Evolutionary conservation across 139 green algal genomes (phyloP).

Genomic region (Nannochloris sp.): DNA sequence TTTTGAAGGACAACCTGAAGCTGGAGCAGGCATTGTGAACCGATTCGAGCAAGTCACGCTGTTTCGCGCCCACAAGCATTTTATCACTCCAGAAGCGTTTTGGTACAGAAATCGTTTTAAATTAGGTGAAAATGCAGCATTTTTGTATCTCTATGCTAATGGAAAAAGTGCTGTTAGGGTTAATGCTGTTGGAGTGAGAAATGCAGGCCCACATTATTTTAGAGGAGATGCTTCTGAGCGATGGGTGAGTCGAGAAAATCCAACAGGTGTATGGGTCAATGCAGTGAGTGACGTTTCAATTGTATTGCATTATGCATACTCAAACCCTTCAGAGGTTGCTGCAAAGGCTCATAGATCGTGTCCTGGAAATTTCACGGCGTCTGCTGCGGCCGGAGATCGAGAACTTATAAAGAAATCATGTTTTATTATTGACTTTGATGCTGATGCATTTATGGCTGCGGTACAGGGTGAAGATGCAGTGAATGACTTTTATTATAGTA

Average conservation of each 20-base stretch:
- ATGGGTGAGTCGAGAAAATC: slow-evolving; percentile 10
- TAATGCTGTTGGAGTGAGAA: slow-evolving; percentile 7
- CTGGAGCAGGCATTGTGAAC: slow-evolving; percentile 36
- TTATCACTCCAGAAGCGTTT: slow-evolving; percentile 28
- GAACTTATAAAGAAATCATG: slow-evolving; percentile 22
- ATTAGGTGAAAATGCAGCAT: slow-evolving; percentile 23
- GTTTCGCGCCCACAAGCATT: slow-evolving; percentile 51
- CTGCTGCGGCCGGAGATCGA: background rate
- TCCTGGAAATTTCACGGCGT: slow-evolving; percentile 7
- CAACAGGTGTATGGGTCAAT: slow-evolving; percentile 11
- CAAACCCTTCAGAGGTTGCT: slow-evolving; percentile 13
- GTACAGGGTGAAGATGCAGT: background rate
- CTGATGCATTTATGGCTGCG: slow-evolving; percentile 33
- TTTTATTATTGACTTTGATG: slow-evolving; percentile 32
- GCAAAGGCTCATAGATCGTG: slow-evolving; percentile 29
- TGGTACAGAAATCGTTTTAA: slow-evolving; percentile 23
- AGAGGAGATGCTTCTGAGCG: slow-evolving; percentile 8
- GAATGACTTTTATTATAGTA: slow-evolving; percentile 18
- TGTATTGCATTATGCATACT: slow-evolving; percentile 36
- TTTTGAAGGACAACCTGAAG: slow-evolving; percentile 41
- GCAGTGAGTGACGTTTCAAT: slow-evolving; percentile 14
- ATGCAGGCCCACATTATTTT: slow-evolving; percentile 31
- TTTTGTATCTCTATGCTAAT: slow-evolving; percentile 47
- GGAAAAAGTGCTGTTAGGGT: slow-evolving; percentile 46
- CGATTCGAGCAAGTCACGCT: slow-evolving; percentile 46